Conservation (phyloP, 2,329 filamentous ascomycete genomes). For the Aspergillus sp. region DNA sequence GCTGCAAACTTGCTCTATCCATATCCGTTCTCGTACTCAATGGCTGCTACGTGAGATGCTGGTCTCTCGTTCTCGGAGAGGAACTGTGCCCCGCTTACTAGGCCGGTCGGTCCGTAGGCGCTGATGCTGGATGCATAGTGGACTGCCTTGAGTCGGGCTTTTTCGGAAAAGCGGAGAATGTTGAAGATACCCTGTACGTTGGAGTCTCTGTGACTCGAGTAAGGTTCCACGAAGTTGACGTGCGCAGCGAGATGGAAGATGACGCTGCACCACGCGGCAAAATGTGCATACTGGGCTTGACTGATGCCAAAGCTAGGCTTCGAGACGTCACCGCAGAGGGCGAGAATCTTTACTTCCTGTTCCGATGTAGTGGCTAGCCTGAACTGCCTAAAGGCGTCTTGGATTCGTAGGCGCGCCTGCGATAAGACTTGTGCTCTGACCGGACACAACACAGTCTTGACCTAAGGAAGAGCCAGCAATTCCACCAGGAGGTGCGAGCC, state of each 20-base stretch:
- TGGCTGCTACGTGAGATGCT: neutral
- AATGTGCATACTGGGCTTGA: neutral
- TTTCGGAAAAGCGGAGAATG: constrained; percentile 11
- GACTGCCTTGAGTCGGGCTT: neutral
- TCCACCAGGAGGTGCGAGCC: too few species aligned
- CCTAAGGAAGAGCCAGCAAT: too few species aligned
- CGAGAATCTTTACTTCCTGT: neutral
- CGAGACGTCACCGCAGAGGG: neutral
- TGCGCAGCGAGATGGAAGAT: constrained; percentile 16
- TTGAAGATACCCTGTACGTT: constrained; percentile 10
- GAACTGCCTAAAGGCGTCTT: too few species aligned
- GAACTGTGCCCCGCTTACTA: neutral
- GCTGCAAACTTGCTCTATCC: constrained; percentile 9
- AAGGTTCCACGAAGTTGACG: constrained; percentile 15
- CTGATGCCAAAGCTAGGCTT: neutral
- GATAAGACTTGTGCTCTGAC: too few species aligned
- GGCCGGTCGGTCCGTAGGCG: neutral
- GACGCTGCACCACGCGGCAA: constrained; percentile 11
- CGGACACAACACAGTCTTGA: too few species aligned
- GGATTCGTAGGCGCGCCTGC: too few species aligned
- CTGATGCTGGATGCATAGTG: neutral
- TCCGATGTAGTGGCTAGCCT: too few species aligned
- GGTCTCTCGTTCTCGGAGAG: neutral
- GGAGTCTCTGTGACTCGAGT: constrained; percentile 8
- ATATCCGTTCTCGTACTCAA: constrained; percentile 4